These are phyloP conservation scores for Cyclotella atomus DNA, from an alignment of 108 stramenopile species.

Conservation along the genomic window DNA sequence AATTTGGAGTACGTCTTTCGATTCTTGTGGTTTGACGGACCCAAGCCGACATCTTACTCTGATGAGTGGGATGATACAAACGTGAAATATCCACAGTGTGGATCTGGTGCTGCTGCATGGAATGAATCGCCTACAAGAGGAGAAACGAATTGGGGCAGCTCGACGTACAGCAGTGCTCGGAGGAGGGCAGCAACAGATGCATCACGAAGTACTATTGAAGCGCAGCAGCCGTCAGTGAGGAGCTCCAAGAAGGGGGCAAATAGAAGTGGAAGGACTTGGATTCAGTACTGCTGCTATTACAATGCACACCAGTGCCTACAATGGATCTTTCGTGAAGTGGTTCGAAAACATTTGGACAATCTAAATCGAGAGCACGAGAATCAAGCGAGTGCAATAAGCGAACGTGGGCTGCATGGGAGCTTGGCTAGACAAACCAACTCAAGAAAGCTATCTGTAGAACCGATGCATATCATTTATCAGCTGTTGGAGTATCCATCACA, in stretches of 20 bases:
- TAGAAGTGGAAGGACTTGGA: conserved; percentile 39
- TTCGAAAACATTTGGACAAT: conserved; percentile 23
- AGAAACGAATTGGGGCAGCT: conserved; percentile 9
- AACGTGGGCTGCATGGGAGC: background rate
- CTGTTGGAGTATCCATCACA: conserved; percentile 31
- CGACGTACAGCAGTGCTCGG: background rate
- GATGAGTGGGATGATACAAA: background rate
- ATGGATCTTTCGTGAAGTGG: conserved; percentile 39
- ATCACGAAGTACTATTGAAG: background rate
- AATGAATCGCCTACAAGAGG: background rate
- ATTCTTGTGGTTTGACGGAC: conserved; percentile 50
- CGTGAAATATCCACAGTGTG: background rate
- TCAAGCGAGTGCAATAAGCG: background rate
- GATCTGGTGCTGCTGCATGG: background rate
- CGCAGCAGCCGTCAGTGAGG: background rate
- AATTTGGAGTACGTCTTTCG: conserved; percentile 40
- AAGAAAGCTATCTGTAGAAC: background rate
- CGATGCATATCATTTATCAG: conserved; percentile 17
- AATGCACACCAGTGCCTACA: conserved; percentile 40
- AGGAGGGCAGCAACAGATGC: background rate
- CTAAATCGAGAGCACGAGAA: background rate
- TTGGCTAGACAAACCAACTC: conserved; percentile 1
- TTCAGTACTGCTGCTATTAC: conserved; percentile 43
- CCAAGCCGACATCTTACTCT: background rate
- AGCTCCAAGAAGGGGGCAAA: background rate